Percentiles rank a stretch among this genome's conserved stretches.
Conservation (phyloP, 1,284 basidiomycete species). For the Tylopilus sp. region DNA sequence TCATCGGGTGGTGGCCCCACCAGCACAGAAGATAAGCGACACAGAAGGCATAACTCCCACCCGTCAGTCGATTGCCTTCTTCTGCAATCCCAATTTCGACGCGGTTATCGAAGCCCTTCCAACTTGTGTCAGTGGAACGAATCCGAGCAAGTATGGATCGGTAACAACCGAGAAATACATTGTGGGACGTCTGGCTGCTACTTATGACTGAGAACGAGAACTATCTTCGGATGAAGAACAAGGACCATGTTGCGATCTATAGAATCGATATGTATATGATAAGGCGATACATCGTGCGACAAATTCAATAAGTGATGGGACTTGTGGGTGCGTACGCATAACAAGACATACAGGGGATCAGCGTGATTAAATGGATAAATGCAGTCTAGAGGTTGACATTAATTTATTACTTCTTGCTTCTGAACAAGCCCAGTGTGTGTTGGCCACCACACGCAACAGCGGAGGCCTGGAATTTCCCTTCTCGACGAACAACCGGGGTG, state of each 20-base stretch:
- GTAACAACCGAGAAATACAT: slow-evolving; percentile 78
- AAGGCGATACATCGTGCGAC: slow-evolving; percentile 24
- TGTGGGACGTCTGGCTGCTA: slow-evolving; percentile 64
- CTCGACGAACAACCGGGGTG: slow-evolving; percentile 62
- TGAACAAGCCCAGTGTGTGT: slow-evolving; percentile 67
- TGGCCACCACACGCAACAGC: slow-evolving; percentile 69
- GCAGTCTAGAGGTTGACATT: slow-evolving; percentile 12
- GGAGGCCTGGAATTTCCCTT: slow-evolving; percentile 63
- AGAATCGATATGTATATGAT: slow-evolving; percentile 12
- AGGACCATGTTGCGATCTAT: slow-evolving; percentile 1
- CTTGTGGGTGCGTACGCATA: slow-evolving; percentile 15
- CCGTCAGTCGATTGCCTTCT: slow-evolving; percentile 83
- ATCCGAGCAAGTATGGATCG: slow-evolving; percentile 52
- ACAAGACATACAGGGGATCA: slow-evolving; percentile 15
- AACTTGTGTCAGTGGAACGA: slow-evolving; percentile 60
- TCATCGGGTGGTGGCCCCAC: slow-evolving; percentile 79
- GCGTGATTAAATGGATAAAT: slow-evolving; percentile 23
- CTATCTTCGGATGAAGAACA: not conserved
- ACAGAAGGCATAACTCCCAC: slow-evolving; percentile 57
- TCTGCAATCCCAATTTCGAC: slow-evolving; percentile 80
- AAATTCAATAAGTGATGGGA: slow-evolving; percentile 26
- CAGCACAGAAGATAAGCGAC: slow-evolving; percentile 47
- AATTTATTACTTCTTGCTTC: slow-evolving; percentile 46
- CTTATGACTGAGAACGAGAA: slow-evolving; percentile 42
- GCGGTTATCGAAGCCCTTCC: slow-evolving; percentile 72